A percentile compares a stretch with the other conserved stretches of the same genome.
phyloP scores from a whole-genome alignment of 2,329 filamentous ascomycete species.

The Pestalotiopsis sp. region DNA sequence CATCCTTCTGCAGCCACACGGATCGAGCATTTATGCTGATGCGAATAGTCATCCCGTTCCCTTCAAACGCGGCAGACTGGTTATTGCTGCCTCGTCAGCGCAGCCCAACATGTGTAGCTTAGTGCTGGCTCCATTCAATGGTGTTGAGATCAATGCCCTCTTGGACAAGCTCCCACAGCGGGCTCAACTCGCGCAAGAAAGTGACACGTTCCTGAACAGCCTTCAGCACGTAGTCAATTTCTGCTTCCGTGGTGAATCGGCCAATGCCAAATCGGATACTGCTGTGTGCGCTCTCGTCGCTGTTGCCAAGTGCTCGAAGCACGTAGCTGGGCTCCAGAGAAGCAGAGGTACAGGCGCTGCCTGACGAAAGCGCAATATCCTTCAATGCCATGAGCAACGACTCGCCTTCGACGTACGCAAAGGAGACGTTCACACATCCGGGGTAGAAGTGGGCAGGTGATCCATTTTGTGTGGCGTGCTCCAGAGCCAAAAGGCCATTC shows the following conservation, averaged over 20 bases:
- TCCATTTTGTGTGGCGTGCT: conserved; percentile 92
- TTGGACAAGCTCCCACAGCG: conserved; percentile 96
- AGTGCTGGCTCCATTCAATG: conserved; percentile 98
- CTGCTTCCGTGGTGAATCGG: conserved; percentile 89
- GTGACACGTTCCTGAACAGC: conserved; percentile 88
- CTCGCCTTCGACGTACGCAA: conserved; percentile 97
- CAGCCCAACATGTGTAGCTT: conserved; percentile 19
- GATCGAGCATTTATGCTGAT: neutral
- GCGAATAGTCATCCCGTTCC: neutral
- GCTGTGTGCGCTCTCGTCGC: conserved; percentile 95
- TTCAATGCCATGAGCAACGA: conserved; percentile 98
- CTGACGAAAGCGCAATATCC: conserved; percentile 95
- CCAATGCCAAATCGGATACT: conserved; percentile 98
- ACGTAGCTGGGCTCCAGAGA: conserved; percentile 97
- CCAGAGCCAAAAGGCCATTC: conserved; percentile 81
- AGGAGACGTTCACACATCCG: conserved; percentile 97
- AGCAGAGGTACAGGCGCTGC: conserved; percentile 94
- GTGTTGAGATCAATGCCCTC: conserved; percentile 94
- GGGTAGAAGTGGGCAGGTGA: conserved; percentile 84
- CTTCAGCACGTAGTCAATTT: conserved; percentile 97
- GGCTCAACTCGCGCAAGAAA: conserved; percentile 92
- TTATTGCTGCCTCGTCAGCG: neutral
- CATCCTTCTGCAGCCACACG: neutral
- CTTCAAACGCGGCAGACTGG: neutral
- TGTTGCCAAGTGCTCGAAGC: conserved; percentile 89